Evolutionary conservation across 139 green algal genomes (phyloP).

Genomic region (Auxenochlorella pyrenoidosa): DNA sequence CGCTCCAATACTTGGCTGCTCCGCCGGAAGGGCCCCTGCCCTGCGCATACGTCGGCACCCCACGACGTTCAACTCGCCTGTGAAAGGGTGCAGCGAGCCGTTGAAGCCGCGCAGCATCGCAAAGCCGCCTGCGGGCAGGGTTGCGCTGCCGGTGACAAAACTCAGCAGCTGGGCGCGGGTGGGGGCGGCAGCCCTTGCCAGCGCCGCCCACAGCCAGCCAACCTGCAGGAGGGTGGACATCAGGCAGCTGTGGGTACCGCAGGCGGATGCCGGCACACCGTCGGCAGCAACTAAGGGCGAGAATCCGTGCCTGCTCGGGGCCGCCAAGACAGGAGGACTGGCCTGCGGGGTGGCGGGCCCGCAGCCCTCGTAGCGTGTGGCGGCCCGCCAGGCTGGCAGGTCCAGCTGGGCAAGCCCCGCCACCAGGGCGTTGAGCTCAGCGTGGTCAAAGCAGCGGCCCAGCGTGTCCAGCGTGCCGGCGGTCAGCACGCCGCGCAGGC

Average conservation of each 20-base stretch:
- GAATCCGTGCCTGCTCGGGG: too few relatives aligned
- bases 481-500: slow-evolving; percentile 19
- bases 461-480: background rate
- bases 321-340: too few relatives aligned
- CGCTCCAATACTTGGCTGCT: too few relatives aligned
- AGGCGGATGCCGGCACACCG: too few relatives aligned
- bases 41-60: background rate
- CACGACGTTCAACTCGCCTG: background rate
- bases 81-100: slow-evolving; percentile 48
- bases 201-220: slow-evolving; percentile 44
- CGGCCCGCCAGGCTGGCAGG: slow-evolving; percentile 30
- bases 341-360: background rate
- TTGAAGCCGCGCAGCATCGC: slow-evolving; percentile 48
- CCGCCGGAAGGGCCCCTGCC: background rate
- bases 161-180: slow-evolving; percentile 32
- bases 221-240: background rate
- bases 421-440: slow-evolving; percentile 33
- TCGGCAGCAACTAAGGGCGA: too few relatives aligned
- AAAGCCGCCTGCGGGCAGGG: slow-evolving; percentile 50
- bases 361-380: slow-evolving; percentile 25
- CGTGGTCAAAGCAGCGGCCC: slow-evolving; percentile 24
- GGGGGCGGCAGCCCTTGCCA: background rate
- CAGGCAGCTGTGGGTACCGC: too few relatives aligned
- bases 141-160: slow-evolving; percentile 46
- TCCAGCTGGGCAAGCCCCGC: slow-evolving; percentile 21